These are phyloP conservation scores for Botrytis paeoniae DNA, from an alignment of 2,329 filamentous ascomycete species.

Conservation along the genomic window DNA sequence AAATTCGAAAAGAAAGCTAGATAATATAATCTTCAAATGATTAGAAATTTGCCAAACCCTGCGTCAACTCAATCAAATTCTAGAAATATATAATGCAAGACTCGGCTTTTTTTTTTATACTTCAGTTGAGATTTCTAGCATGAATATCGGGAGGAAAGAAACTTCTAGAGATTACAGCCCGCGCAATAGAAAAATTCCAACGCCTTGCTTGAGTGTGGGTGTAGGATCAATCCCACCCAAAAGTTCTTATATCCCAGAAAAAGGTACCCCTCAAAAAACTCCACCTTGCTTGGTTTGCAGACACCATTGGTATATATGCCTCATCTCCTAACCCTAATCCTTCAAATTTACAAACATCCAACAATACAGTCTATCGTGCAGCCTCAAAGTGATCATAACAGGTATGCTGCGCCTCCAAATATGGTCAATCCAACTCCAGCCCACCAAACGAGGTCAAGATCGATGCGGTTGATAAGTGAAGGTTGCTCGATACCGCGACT, in stretches of 20 bases:
- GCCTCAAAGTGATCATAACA: constrained; percentile 29
- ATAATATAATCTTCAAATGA: background rate
- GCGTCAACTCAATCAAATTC: background rate
- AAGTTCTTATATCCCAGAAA: constrained; percentile 22
- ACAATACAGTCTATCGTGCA: constrained; percentile 2
- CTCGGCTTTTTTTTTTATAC: background rate
- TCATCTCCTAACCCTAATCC: constrained; percentile 18
- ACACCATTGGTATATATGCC: constrained; percentile 25
- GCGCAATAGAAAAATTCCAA: constrained; percentile 9
- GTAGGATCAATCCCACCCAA: constrained; percentile 7
- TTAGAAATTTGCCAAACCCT: background rate
- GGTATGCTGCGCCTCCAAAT: constrained; percentile 38
- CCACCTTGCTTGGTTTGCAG: constrained; percentile 10
- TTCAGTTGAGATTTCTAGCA: constrained; percentile 5
- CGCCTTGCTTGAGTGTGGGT: constrained; percentile 9
- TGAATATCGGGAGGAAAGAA: background rate
- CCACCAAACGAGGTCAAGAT: constrained; percentile 38
- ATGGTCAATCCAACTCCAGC: constrained; percentile 37
- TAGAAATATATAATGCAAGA: background rate
- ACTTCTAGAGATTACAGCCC: background rate
- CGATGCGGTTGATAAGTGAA: constrained; percentile 28
- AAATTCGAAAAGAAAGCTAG: background rate
- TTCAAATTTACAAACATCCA: constrained; percentile 27
- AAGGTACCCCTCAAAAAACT: constrained; percentile 17
- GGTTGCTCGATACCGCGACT: constrained; percentile 29